Evolutionary conservation across 2,329 filamentous ascomycete species (phyloP).

Genomic region (Xylariomycetidae sp.): DNA sequence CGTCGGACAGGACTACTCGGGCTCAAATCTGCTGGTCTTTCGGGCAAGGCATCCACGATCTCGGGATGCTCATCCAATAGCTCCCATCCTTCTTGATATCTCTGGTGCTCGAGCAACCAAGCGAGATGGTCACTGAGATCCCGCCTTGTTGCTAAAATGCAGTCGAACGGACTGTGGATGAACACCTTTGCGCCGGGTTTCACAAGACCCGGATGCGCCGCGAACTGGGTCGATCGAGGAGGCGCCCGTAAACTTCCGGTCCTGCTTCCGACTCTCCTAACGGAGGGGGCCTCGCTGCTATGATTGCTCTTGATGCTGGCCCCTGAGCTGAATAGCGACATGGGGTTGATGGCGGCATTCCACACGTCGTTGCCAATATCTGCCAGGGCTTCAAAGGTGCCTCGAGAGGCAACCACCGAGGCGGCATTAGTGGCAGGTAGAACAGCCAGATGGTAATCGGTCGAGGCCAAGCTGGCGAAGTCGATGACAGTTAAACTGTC

Average conservation of each 20-base stretch:
- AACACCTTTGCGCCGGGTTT: conserved; percentile 67
- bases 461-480: conserved; percentile 77
- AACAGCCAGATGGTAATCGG: conserved; percentile 86
- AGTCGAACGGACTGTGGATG: conserved; percentile 94
- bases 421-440: conserved; percentile 68
- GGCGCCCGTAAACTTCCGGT: conserved; percentile 28
- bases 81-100: conserved; percentile 83
- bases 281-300: conserved; percentile 55
- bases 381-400: conserved; percentile 71
- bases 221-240: conserved; percentile 22
- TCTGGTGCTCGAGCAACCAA: conserved; percentile 78
- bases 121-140: conserved; percentile 78
- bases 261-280: conserved; percentile 36
- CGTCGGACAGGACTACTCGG: conserved; percentile 37
- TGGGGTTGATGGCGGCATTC: conserved; percentile 86
- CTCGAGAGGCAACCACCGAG: conserved; percentile 56
- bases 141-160: conserved; percentile 82
- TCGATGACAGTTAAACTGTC: conserved; percentile 81
- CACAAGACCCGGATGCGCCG: conserved; percentile 48
- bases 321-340: conserved; percentile 77
- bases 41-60: conserved; percentile 41
- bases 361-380: conserved; percentile 71
- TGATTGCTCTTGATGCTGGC: conserved; percentile 65
- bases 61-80: conserved; percentile 85
- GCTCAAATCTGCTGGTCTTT: conserved; percentile 33